Conservation (phyloP, 208 protist genomes). For the Trypanosoma conorhini region DNA sequence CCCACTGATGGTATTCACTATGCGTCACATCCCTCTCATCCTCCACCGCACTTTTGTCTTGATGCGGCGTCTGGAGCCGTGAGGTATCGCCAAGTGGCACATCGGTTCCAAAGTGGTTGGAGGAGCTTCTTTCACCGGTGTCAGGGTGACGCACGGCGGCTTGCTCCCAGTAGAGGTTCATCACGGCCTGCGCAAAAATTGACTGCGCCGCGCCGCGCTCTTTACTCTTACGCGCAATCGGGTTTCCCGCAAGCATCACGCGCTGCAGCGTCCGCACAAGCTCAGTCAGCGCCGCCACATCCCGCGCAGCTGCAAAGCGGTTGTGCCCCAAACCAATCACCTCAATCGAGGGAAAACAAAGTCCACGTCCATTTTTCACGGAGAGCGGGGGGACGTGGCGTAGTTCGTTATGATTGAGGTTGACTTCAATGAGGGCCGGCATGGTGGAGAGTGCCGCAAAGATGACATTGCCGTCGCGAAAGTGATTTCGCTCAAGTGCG, state of each 20-base stretch:
- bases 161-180: slow-evolving; percentile 58
- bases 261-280: slow-evolving; percentile 67
- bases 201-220: slow-evolving; percentile 32
- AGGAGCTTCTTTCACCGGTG: neutral
- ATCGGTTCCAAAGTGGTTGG: neutral
- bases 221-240: slow-evolving; percentile 33
- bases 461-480: slow-evolving; percentile 41
- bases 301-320: slow-evolving; percentile 38
- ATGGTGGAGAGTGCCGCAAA: slow-evolving; percentile 80
- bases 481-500: slow-evolving; percentile 78
- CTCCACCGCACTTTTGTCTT: neutral
- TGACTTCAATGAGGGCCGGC: slow-evolving; percentile 82
- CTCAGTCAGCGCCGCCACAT: slow-evolving; percentile 49
- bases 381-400: slow-evolving; percentile 53
- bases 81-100: neutral
- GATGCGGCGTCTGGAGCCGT: neutral
- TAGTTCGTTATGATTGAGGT: slow-evolving; percentile 81
- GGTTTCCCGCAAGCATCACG: slow-evolving; percentile 68
- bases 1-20: slow-evolving; percentile 5
- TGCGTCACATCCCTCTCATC: neutral
- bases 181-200: slow-evolving; percentile 52
- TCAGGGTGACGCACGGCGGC: neutral
- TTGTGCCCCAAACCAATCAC: slow-evolving; percentile 72
- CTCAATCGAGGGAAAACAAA: slow-evolving; percentile 72
- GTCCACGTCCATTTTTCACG: slow-evolving; percentile 38